Conservation (phyloP, 345 rosid genomes). For the Eucalyptus leucophloia region DNA sequence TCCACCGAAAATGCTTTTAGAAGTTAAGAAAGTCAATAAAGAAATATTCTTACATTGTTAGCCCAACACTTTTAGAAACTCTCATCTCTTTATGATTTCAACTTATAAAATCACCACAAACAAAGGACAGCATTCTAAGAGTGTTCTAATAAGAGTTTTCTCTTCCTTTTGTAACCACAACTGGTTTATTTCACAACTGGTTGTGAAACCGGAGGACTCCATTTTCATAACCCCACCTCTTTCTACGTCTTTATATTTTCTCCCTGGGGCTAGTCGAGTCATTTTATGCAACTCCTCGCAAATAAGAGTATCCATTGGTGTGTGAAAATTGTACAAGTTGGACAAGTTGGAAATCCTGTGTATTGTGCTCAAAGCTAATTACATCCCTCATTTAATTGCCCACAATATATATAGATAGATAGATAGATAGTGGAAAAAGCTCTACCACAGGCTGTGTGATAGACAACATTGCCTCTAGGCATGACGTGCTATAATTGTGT, state of each 20-base stretch:
- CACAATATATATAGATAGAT: too few species aligned
- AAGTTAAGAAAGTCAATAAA: not conserved
- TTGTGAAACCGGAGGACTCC: not conserved
- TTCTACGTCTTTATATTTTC: not conserved
- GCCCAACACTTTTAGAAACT: not conserved
- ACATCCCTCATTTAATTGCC: not conserved
- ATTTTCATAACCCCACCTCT: not conserved
- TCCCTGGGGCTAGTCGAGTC: not conserved
- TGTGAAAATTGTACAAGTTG: not conserved
- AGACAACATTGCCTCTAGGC: not conserved
- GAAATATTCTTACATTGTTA: not conserved
- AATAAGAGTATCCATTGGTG: not conserved
- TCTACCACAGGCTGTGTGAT: not conserved
- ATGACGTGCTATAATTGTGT: not conserved
- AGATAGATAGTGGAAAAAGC: not conserved
- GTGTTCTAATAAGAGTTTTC: not conserved
- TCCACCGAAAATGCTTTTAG: not conserved
- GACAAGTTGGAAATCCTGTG: not conserved
- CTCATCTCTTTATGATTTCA: not conserved
- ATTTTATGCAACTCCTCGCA: not conserved
- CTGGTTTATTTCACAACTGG: not conserved
- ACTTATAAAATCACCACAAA: not conserved
- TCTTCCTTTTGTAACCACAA: not conserved
- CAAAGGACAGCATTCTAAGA: not conserved
- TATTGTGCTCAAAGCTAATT: not conserved